phyloP scores from a whole-genome alignment of 345 rosid genomes.

The Trapa bicornis region DNA sequence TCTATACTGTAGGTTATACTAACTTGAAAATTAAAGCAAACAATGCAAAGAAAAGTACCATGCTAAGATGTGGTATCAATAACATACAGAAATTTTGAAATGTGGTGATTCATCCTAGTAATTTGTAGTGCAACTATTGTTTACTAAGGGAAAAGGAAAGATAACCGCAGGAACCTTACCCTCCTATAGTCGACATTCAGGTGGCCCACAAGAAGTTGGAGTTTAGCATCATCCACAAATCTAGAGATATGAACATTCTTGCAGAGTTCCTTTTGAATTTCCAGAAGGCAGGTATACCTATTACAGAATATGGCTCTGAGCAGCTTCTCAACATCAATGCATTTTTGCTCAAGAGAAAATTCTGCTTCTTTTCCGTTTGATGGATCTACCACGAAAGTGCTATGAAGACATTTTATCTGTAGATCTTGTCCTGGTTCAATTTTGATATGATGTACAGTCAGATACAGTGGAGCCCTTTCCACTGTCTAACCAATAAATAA shows the following conservation, averaged over 20 bases:
- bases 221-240: constrained; percentile 54
- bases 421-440: constrained; percentile 84
- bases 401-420: constrained; percentile 65
- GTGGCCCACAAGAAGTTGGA: constrained; percentile 43
- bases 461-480: constrained; percentile 43
- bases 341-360: constrained; percentile 65
- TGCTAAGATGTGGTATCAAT: background rate
- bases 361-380: constrained; percentile 69
- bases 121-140: background rate
- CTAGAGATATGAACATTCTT: constrained; percentile 57
- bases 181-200: constrained; percentile 32
- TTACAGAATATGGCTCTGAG: constrained; percentile 82
- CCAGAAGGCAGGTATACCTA: constrained; percentile 83
- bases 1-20: background rate
- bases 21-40: background rate
- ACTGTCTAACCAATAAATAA: constrained; percentile 72
- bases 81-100: background rate
- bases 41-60: background rate
- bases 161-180: constrained; percentile 20
- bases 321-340: constrained; percentile 84
- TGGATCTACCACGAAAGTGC: constrained; percentile 81
- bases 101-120: background rate
- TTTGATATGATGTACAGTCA: constrained; percentile 46
- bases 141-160: background rate
- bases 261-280: constrained; percentile 77